Percentiles rank a stretch among this genome's conserved stretches.
Conservation (phyloP, 148 eudicot species). For the Selenicereus undatus region DNA sequence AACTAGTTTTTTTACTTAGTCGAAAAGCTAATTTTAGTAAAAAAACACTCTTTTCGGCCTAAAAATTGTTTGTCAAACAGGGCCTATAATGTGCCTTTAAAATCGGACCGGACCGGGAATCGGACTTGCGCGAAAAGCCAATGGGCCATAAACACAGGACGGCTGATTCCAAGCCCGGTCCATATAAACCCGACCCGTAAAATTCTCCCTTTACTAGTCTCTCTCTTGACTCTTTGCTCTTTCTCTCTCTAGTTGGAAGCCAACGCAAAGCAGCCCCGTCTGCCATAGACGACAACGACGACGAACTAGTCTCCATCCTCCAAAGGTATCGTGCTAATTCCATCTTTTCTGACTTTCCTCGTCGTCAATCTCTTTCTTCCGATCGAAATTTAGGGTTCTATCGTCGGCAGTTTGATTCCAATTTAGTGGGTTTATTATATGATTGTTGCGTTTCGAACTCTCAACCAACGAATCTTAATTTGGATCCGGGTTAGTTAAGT, state of each 20-base stretch:
- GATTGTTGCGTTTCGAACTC: constrained; percentile 1
- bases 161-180: not conserved
- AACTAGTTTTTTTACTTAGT: too few relatives aligned
- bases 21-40: too few relatives aligned
- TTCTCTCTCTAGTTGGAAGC: not conserved
- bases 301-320: not conserved
- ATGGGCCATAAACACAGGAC: not conserved
- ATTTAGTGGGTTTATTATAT: not conserved
- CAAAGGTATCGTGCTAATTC: not conserved
- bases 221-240: not conserved
- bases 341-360: not conserved
- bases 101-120: too few relatives aligned
- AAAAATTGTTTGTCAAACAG: too few relatives aligned
- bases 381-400: not conserved
- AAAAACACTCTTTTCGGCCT: too few relatives aligned
- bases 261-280: not conserved
- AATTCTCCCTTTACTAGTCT: not conserved
- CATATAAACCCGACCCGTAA: constrained; percentile 1
- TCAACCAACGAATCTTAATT: not conserved
- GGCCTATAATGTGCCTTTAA: too few relatives aligned
- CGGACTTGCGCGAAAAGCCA: not conserved
- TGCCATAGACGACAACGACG: not conserved
- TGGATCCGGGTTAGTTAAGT: not conserved
- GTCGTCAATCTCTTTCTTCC: not conserved
- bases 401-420: not conserved